phyloP scores from a whole-genome alignment of 768 basidiomycete species.

The Lentinus tigrinus region DNA sequence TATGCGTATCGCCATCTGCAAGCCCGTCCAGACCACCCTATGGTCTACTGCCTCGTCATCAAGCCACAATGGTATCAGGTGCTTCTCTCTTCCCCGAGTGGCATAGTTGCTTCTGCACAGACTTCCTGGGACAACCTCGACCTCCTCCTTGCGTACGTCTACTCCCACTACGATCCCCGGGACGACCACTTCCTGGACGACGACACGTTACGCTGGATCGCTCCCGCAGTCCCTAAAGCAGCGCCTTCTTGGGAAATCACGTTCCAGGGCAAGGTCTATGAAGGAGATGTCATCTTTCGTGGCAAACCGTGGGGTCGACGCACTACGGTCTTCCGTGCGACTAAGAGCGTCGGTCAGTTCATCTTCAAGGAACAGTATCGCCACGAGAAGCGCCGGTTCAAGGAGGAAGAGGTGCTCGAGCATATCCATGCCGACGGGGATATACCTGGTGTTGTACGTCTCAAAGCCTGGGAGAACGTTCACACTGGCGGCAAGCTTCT shows the following conservation, averaged over 20 bases:
- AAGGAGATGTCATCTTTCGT: neutral
- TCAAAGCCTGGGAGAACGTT: neutral
- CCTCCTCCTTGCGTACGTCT: neutral
- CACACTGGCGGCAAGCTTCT: neutral
- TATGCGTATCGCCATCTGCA: neutral
- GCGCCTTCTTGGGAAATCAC: neutral
- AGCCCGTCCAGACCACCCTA: constrained; percentile 6
- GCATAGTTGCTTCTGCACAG: neutral
- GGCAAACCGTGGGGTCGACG: neutral
- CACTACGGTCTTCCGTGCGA: neutral
- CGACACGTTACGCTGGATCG: neutral
- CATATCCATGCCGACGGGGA: constrained; percentile 3
- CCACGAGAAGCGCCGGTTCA: neutral
- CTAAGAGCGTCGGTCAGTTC: neutral
- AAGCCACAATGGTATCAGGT: neutral
- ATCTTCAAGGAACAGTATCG: constrained; percentile 5
- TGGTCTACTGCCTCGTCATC: neutral
- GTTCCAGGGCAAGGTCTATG: neutral
- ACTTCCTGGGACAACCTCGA: neutral
- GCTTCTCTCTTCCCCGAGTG: neutral
- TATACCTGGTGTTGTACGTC: neutral
- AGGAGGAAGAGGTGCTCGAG: neutral
- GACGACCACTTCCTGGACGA: constrained; percentile 5
- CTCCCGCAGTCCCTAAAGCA: too few relatives aligned
- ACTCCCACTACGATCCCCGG: constrained; percentile 1